These are phyloP conservation scores for Polytolypa hystricis DNA, from an alignment of 2,329 filamentous ascomycete species.

Conservation along the genomic window DNA sequence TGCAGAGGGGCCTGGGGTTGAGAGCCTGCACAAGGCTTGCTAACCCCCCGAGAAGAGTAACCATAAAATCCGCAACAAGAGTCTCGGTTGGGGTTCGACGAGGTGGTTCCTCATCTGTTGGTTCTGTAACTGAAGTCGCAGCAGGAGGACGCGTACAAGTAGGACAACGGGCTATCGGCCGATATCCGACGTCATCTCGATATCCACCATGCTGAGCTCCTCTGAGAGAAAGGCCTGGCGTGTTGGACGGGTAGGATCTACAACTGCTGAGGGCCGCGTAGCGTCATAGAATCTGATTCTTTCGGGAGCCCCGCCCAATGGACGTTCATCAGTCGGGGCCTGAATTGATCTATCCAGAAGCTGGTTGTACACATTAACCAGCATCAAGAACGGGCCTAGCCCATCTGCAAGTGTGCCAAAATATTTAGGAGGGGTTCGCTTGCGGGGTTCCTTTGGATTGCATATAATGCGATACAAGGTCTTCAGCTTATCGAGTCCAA, in stretches of 20 bases:
- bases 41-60: constrained; percentile 7
- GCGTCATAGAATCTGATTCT: constrained; percentile 1
- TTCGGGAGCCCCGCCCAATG: constrained; percentile 1
- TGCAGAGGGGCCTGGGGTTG: constrained; percentile 7
- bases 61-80: constrained; percentile 11
- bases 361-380: constrained; percentile 4
- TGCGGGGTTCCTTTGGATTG: constrained; percentile 5
- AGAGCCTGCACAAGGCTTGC: constrained; percentile 10
- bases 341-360: constrained; percentile 6
- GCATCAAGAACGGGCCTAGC: constrained; percentile 1
- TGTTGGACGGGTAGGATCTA: constrained; percentile 6
- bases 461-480: constrained; percentile 10
- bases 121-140: neutral
- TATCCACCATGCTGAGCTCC: constrained; percentile 1
- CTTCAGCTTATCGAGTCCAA: constrained; percentile 9
- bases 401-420: constrained; percentile 5
- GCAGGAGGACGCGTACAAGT: neutral
- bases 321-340: constrained; percentile 1
- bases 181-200: constrained; percentile 6
- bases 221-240: constrained; percentile 1
- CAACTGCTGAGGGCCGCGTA: neutral
- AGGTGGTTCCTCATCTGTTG: constrained; percentile 4
- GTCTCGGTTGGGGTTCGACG: constrained; percentile 10
- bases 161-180: neutral
- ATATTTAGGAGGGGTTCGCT: constrained; percentile 5